These are phyloP conservation scores for Tieghemostelium lacteum DNA, from an alignment of 78 protist genomes.

Conservation along the genomic window DNA sequence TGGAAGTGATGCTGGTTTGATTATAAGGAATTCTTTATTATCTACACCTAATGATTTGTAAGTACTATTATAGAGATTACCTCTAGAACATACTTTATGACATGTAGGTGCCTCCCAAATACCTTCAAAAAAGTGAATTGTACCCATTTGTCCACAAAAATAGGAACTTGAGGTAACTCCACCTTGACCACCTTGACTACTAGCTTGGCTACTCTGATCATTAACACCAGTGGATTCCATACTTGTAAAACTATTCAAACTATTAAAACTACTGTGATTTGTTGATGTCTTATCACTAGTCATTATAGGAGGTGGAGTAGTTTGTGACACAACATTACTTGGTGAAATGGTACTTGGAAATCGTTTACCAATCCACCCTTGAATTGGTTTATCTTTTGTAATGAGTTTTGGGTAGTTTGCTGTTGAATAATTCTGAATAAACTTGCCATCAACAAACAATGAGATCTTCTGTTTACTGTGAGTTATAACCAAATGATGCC, in stretches of 20 bases:
- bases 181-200: conserved; percentile 38
- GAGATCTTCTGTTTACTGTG: conserved; percentile 45
- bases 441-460: conserved; percentile 51
- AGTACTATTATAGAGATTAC: conserved; percentile 68
- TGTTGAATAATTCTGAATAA: conserved; percentile 57
- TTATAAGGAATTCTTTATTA: conserved; percentile 61
- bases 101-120: conserved; percentile 72
- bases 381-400: conserved; percentile 72
- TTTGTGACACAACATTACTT: background rate
- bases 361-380: conserved; percentile 69
- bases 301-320: background rate
- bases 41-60: conserved; percentile 64
- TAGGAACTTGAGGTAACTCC: too few species aligned
- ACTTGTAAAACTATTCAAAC: background rate
- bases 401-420: conserved; percentile 55
- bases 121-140: conserved; percentile 75
- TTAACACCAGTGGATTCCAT: background rate
- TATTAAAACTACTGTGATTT: background rate
- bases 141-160: conserved; percentile 77
- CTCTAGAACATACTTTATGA: conserved; percentile 57
- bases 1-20: conserved; percentile 49
- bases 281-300: background rate
- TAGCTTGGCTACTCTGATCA: background rate
- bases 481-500: conserved; percentile 63
- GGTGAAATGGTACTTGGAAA: background rate